Percentiles rank a stretch among this genome's conserved stretches.
These are phyloP conservation scores for Irpex sp. DNA, from an alignment of 1,284 basidiomycete species.

Conservation along the genomic window DNA sequence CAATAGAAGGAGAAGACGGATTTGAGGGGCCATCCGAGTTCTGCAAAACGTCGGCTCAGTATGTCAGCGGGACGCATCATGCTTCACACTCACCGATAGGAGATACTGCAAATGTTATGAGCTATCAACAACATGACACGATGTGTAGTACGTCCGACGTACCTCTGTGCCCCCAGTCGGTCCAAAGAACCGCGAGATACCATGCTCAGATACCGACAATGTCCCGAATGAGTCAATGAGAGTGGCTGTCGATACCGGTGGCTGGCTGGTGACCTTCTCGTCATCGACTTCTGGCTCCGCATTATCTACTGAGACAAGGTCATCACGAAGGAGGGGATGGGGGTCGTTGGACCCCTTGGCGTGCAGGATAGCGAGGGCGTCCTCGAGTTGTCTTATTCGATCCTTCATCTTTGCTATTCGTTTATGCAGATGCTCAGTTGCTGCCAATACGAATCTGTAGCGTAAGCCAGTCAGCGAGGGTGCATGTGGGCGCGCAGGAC, in stretches of 20 bases:
- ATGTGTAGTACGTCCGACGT: slow-evolving; percentile 10
- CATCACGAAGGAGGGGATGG: slow-evolving; percentile 60
- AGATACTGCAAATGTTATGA: slow-evolving; percentile 23
- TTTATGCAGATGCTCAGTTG: slow-evolving; percentile 69
- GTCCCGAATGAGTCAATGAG: slow-evolving; percentile 45
- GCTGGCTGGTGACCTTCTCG: slow-evolving; percentile 4
- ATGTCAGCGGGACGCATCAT: not conserved
- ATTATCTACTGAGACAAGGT: slow-evolving; percentile 45
- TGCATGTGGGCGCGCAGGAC: not conserved
- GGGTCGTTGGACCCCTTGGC: slow-evolving; percentile 43
- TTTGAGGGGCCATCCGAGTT: slow-evolving; percentile 19
- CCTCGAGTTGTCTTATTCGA: slow-evolving; percentile 73
- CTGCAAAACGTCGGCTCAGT: slow-evolving; percentile 2
- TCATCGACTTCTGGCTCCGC: slow-evolving; percentile 22
- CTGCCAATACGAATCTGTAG: slow-evolving; percentile 69
- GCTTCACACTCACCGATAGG: slow-evolving; percentile 21
- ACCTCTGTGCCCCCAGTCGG: slow-evolving; percentile 57
- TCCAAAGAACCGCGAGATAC: slow-evolving; percentile 63
- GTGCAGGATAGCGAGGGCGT: slow-evolving; percentile 53
- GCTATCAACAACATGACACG: not conserved
- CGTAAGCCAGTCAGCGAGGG: not conserved
- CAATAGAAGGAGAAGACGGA: slow-evolving; percentile 16
- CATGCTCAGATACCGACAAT: slow-evolving; percentile 56
- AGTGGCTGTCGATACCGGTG: slow-evolving; percentile 11
- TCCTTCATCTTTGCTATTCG: slow-evolving; percentile 72